These are phyloP conservation scores for Penicillium sp. DNA, from an alignment of 2,329 filamentous ascomycete genomes.

Conservation along the genomic window DNA sequence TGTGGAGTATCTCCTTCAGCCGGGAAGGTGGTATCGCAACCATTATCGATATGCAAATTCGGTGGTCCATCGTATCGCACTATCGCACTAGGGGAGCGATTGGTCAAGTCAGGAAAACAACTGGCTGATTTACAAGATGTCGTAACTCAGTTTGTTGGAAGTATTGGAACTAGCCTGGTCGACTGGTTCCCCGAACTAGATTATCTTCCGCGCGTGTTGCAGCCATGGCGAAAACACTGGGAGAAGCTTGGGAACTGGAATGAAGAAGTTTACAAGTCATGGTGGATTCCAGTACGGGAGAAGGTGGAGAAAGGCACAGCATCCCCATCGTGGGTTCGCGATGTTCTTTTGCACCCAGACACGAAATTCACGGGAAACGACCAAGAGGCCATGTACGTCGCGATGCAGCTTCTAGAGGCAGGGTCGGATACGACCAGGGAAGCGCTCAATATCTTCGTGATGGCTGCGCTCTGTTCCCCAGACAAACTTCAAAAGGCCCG, in stretches of 20 bases:
- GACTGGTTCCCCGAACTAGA: constrained; percentile 46
- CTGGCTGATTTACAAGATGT: constrained; percentile 45
- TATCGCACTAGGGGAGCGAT: constrained; percentile 40
- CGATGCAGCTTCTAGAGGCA: constrained; percentile 47
- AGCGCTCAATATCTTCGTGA: constrained; percentile 37
- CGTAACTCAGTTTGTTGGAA: constrained; percentile 40
- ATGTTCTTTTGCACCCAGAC: constrained; percentile 34
- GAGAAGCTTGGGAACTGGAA: not conserved
- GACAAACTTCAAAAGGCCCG: constrained; percentile 22
- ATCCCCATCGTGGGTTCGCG: constrained; percentile 41
- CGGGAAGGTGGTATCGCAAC: constrained; percentile 43
- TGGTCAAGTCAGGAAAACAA: constrained; percentile 34
- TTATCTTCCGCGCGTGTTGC: constrained; percentile 36
- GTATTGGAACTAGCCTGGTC: constrained; percentile 39
- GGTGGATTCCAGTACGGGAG: not conserved
- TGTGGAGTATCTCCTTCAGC: constrained; percentile 38
- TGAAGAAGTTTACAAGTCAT: not conserved
- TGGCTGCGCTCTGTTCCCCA: constrained; percentile 31
- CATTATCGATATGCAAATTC: constrained; percentile 49
- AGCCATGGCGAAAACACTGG: constrained; percentile 16
- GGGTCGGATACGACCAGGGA: constrained; percentile 52
- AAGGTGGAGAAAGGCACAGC: constrained; percentile 32
- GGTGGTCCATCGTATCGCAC: constrained; percentile 42
- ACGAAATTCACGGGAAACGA: constrained; percentile 37
- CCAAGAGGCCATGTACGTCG: constrained; percentile 47